Percentiles rank a stretch among this genome's conserved stretches.
These are phyloP conservation scores for Leishmania major DNA, from an alignment of 208 protist species.

Conservation along the genomic window DNA sequence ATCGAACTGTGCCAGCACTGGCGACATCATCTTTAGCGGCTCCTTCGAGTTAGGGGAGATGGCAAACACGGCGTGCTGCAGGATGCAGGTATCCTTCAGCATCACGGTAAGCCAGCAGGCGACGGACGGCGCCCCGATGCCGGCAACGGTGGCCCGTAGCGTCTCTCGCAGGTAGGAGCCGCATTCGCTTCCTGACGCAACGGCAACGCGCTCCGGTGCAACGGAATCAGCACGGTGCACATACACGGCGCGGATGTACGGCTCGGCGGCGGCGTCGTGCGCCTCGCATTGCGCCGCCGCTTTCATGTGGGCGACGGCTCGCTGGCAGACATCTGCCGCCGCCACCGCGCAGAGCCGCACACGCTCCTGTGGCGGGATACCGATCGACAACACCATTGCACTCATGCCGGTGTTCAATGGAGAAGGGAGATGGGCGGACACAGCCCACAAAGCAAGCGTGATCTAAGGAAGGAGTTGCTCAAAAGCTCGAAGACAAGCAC, in stretches of 20 bases:
- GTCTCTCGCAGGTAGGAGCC: slow-evolving; percentile 32
- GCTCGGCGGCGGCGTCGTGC: slow-evolving; percentile 10
- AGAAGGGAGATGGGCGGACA: background rate
- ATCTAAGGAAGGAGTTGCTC: background rate
- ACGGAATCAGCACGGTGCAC: slow-evolving; percentile 9
- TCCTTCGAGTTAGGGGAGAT: slow-evolving; percentile 1
- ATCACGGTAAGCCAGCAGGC: slow-evolving; percentile 56
- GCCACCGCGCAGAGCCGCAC: slow-evolving; percentile 18
- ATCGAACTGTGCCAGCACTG: background rate
- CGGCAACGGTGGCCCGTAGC: slow-evolving; percentile 14
- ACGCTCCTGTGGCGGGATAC: slow-evolving; percentile 23
- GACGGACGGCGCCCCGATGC: slow-evolving; percentile 6
- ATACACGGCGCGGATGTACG: slow-evolving; percentile 46
- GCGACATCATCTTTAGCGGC: slow-evolving; percentile 12
- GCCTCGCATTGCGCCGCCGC: slow-evolving; percentile 11
- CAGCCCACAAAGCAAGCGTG: background rate
- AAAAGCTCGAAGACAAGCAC: background rate
- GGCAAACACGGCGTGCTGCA: slow-evolving; percentile 49
- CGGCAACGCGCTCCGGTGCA: slow-evolving; percentile 29
- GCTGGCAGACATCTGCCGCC: slow-evolving; percentile 27
- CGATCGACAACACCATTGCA: slow-evolving; percentile 16
- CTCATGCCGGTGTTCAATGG: slow-evolving; percentile 11
- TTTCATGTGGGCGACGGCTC: slow-evolving; percentile 19
- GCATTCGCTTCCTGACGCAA: slow-evolving; percentile 28
- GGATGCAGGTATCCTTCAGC: slow-evolving; percentile 41